Evolutionary conservation across 306 rosid species (phyloP).

Genomic region (Bauhinia variegata): DNA sequence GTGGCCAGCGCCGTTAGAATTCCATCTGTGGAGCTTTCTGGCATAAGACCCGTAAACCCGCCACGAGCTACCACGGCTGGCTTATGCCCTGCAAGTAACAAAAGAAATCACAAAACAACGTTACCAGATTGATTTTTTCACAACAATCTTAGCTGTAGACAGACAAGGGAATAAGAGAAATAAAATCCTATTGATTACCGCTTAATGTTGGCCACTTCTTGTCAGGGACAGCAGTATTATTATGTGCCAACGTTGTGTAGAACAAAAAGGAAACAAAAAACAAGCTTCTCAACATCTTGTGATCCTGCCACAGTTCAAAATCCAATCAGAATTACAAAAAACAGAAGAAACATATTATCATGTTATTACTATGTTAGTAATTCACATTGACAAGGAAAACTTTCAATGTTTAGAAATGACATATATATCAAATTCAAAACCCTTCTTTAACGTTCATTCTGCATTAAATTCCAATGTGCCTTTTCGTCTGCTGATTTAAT

Average conservation of each 20-base stretch:
- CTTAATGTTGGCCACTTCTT: slow-evolving; percentile 77
- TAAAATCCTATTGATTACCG: slow-evolving; percentile 42
- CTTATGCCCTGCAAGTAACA: slow-evolving; percentile 55
- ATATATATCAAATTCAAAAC: neutral
- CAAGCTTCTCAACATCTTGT: slow-evolving; percentile 60
- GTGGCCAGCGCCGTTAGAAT: slow-evolving; percentile 29
- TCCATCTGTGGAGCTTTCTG: slow-evolving; percentile 62
- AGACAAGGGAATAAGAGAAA: neutral
- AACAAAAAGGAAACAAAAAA: slow-evolving; percentile 57
- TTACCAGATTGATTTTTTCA: neutral
- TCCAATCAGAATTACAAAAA: neutral
- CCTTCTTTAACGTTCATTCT: slow-evolving; percentile 20
- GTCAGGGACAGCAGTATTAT: slow-evolving; percentile 10
- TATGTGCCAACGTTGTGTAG: slow-evolving; percentile 50
- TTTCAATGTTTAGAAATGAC: too few species aligned
- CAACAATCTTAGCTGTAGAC: neutral
- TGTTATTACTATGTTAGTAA: too few species aligned
- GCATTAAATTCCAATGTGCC: neutral
- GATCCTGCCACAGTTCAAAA: slow-evolving; percentile 45
- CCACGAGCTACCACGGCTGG: slow-evolving; percentile 81
- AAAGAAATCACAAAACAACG: neutral
- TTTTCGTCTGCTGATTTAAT: slow-evolving; percentile 2
- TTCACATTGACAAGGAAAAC: neutral
- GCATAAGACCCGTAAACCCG: slow-evolving; percentile 77
- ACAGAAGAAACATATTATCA: neutral